A percentile compares a stretch with the other conserved stretches of the same genome.
phyloP scores from a whole-genome alignment of 768 basidiomycete species.

The Porpolomopsis calyptriformis region DNA sequence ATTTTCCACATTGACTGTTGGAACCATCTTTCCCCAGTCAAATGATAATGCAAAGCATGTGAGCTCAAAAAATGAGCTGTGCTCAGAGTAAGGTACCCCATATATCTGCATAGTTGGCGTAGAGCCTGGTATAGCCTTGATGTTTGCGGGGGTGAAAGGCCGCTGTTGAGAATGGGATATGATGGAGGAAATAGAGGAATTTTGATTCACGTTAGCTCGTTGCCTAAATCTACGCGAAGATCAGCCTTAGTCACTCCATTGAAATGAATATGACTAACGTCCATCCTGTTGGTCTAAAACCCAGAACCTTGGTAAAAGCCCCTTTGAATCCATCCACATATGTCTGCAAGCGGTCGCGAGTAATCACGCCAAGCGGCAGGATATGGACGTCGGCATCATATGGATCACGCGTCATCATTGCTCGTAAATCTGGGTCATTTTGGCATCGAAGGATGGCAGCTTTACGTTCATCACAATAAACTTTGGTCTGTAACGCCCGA shows the following conservation, averaged over 20 bases:
- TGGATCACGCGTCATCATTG: conserved; percentile 69
- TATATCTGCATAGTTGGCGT: conserved; percentile 61
- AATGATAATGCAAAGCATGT: conserved; percentile 91
- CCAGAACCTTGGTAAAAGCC: conserved; percentile 60
- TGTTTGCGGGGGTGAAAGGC: conserved; percentile 58
- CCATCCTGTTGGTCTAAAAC: conserved; percentile 94
- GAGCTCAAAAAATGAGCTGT: conserved; percentile 90
- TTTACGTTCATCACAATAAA: conserved; percentile 86
- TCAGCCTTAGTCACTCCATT: conserved; percentile 1
- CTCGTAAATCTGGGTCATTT: conserved; percentile 71
- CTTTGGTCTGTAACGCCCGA: conserved; percentile 62
- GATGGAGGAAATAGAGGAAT: conserved; percentile 57
- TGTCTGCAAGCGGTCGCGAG: conserved; percentile 61
- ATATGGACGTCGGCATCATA: conserved; percentile 73
- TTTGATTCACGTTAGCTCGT: conserved; percentile 49
- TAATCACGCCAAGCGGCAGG: conserved; percentile 66
- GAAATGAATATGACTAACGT: conserved; percentile 44
- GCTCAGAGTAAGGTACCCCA: conserved; percentile 89
- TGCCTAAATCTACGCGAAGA: conserved; percentile 44
- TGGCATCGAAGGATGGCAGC: conserved; percentile 74
- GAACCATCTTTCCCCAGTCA: conserved; percentile 81
- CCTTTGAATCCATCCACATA: conserved; percentile 72
- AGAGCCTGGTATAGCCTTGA: conserved; percentile 63
- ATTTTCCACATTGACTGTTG: conserved; percentile 85
- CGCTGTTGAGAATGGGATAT: conserved; percentile 56